A percentile compares a stretch with the other conserved stretches of the same genome.
Evolutionary conservation across 345 rosid genomes (phyloP).

Genomic region (Sonneratia alba): DNA sequence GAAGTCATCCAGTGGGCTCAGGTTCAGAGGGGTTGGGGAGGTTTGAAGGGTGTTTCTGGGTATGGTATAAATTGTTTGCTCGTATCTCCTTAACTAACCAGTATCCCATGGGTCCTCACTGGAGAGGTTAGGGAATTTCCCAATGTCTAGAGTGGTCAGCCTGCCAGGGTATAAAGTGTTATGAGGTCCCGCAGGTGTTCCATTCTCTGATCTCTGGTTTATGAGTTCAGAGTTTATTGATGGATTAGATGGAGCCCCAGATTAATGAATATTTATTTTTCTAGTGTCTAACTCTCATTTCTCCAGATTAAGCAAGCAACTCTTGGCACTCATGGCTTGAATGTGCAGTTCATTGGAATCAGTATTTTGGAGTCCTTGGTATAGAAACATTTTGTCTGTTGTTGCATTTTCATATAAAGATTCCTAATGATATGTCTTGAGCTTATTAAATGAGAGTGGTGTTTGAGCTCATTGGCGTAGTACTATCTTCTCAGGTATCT

Average conservation of each 20-base stretch:
- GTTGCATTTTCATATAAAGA: conserved; percentile 7
- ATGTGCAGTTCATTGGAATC: conserved; percentile 72
- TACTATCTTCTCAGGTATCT: conserved; percentile 51
- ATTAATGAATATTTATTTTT: neutral
- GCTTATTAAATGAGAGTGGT: neutral
- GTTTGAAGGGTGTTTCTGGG: neutral
- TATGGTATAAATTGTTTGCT: neutral
- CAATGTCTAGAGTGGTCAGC: neutral
- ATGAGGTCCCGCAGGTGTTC: neutral
- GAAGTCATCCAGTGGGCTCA: neutral
- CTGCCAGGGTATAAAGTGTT: neutral
- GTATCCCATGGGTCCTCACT: neutral
- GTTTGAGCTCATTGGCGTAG: neutral
- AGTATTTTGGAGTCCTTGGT: conserved; percentile 90
- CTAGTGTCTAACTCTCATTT: conserved; percentile 9
- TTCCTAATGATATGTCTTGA: neutral
- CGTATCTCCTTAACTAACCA: neutral
- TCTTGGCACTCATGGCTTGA: conserved; percentile 63
- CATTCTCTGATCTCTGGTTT: neutral
- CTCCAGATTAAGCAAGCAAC: conserved; percentile 83
- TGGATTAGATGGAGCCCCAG: neutral
- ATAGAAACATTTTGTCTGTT: conserved; percentile 13
- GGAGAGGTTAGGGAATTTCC: neutral
- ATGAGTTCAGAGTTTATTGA: neutral
- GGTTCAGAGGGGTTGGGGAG: conserved; percentile 1